Base-by-base conservation (phyloP, 1,139 yeast genomes). In the Geotrichum klebahnii region DNA sequence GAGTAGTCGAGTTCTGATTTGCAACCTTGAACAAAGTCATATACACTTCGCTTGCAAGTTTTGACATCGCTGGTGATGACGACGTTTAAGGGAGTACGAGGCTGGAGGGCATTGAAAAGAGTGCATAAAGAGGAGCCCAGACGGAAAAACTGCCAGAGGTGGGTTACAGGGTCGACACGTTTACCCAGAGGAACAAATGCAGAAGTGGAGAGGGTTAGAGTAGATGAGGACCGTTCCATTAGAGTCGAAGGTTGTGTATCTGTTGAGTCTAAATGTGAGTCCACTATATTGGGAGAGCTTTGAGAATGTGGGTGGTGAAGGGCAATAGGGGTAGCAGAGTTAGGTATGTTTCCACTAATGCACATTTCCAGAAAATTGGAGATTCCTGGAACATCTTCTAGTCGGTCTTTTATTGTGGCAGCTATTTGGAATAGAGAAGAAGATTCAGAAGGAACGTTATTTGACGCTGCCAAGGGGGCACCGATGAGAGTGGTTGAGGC, bases 111-210 rank as follows among this genome's bases (percentile, higher is more conserved):
- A 67, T 92, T 90, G 72, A 84, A 87, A 6, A 92, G 71, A 42
- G 87, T 78, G 67, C 97, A 90, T 44, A 92, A 74, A 5, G 97
- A 95, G 2, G 95, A 84, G 8, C 98, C 98, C 62, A 85, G 89
- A 60, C 92, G 95, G 62, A 92, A 83, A 42, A 92, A 72, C 59
- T 87, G 83, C 81, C 96, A 86, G 48, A 92, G 68, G 57, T 88
- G 90, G 1, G 97, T 87, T 2, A 87, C 97, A 2, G 97, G 97
- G 64, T 92, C 98, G 60, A 86, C 57, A 12, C 58, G 57, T 48
- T 46, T 53, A 33, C 62, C 64, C 20, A 56, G 61, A 48, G 65
- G 51, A 12, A 51, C 36, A 14, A 53, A 44, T n/a, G 55, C 44
- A 36, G 54, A 43, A 34, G 53, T 28, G 33, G 26, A 32, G 28